A percentile compares a stretch with the other conserved stretches of the same genome.
Evolutionary conservation across 164 flowering plant species (phyloP).

Genomic region (Vitis rupestris): DNA sequence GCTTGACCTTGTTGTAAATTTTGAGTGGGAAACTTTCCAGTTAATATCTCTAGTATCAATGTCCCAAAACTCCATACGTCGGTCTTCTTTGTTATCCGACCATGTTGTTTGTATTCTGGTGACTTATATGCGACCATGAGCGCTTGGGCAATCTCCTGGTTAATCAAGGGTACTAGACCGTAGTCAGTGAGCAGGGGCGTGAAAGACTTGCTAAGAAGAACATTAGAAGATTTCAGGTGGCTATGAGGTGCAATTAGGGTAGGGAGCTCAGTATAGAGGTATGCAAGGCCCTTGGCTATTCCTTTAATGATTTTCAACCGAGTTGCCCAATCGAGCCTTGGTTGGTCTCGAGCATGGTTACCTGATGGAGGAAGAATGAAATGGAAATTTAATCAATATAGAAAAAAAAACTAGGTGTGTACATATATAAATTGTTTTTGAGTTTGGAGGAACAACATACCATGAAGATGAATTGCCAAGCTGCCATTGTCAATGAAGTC

Average conservation of each 20-base stretch:
- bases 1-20: constrained; percentile 30
- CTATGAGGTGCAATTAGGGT: constrained; percentile 71
- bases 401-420: too few relatives aligned
- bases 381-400: too few relatives aligned
- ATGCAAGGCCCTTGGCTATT: constrained; percentile 57
- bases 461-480: constrained; percentile 75
- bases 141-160: constrained; percentile 50
- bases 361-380: constrained; percentile 27
- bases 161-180: constrained; percentile 55
- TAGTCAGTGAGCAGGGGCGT: constrained; percentile 73
- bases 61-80: constrained; percentile 87
- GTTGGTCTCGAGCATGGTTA: constrained; percentile 29
- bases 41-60: constrained; percentile 68
- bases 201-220: constrained; percentile 49
- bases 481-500: constrained; percentile 56
- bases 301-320: constrained; percentile 78
- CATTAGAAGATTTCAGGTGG: constrained; percentile 87
- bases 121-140: constrained; percentile 76
- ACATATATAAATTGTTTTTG: too few relatives aligned
- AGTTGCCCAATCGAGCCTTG: constrained; percentile 62
- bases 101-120: constrained; percentile 51
- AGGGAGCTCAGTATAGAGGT: constrained; percentile 68
- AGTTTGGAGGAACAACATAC: constrained; percentile 24
- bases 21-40: constrained; percentile 56
- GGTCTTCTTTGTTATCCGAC: constrained; percentile 56